Conservation (phyloP, 257 asterid genomes). For the Scutellaria galericulata region DNA sequence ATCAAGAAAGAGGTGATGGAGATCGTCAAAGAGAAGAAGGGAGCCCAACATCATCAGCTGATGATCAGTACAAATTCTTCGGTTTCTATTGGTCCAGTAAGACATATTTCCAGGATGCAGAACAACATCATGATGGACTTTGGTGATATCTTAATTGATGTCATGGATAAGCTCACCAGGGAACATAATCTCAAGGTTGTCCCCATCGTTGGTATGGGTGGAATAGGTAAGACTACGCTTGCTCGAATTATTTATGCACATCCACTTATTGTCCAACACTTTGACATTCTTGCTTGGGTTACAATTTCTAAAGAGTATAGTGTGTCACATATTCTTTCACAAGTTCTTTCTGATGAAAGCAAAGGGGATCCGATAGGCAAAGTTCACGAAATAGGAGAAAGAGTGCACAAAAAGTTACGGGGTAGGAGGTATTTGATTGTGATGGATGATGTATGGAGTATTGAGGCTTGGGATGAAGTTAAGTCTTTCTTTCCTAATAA, state of each 20-base stretch:
- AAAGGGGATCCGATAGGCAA: neutral
- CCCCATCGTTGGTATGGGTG: conserved; percentile 16
- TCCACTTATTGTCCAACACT: neutral
- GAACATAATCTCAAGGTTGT: neutral
- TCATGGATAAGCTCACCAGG: neutral
- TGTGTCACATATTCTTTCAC: neutral
- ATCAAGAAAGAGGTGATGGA: neutral
- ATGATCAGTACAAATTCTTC: neutral
- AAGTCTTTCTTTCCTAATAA: neutral
- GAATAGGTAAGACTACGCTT: conserved; percentile 4
- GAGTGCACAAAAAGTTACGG: neutral
- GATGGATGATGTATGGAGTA: neutral
- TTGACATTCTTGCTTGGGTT: conserved; percentile 1
- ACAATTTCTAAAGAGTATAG: conserved; percentile 1
- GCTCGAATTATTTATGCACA: neutral
- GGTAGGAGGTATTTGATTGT: conserved; percentile 8
- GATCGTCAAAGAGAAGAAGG: neutral
- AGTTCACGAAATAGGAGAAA: neutral
- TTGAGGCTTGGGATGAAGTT: neutral
- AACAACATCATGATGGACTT: neutral
- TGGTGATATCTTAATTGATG: neutral
- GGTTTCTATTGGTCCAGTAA: neutral
- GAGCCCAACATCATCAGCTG: neutral
- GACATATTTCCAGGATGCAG: neutral
- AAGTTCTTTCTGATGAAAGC: neutral